phyloP scores from a whole-genome alignment of 371 early-diverging fungal genomes.

The Haplosporangium sp. region DNA sequence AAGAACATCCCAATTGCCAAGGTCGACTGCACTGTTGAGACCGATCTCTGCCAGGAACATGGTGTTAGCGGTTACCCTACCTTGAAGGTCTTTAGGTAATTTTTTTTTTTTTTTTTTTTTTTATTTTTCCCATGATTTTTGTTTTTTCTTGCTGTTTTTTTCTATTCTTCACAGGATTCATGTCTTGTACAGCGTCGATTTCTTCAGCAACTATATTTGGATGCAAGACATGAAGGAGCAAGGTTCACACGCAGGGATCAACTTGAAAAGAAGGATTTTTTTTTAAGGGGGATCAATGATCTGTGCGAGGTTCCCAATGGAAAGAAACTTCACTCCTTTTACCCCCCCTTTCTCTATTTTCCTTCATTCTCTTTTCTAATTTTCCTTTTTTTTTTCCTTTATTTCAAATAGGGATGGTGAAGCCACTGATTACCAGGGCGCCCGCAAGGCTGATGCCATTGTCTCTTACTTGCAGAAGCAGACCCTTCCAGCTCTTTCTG shows the following conservation, averaged over 20 bases:
- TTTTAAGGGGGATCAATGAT: conserved; percentile 9
- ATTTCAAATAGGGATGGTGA: conserved; percentile 64
- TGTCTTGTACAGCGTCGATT: not conserved
- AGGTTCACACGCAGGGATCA: conserved; percentile 8
- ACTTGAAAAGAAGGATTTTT: not conserved
- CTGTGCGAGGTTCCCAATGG: not conserved
- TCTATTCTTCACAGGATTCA: not conserved
- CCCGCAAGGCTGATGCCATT: conserved; percentile 86
- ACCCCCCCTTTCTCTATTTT: not conserved
- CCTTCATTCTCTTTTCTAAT: not conserved
- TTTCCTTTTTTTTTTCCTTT: not conserved
- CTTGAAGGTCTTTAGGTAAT: conserved; percentile 83
- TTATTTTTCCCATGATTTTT: no score
- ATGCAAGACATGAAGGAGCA: not conserved
- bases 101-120: not conserved
- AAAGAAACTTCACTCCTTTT: not conserved
- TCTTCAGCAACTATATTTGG: not conserved
- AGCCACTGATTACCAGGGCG: conserved; percentile 81
- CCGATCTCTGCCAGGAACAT: conserved; percentile 82
- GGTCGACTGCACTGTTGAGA: conserved; percentile 95
- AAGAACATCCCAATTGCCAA: conserved; percentile 84
- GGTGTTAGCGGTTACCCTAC: conserved; percentile 94
- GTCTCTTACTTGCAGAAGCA: conserved; percentile 92
- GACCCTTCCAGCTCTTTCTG: conserved; percentile 81
- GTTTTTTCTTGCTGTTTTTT: not conserved